These are phyloP conservation scores for Cyanidium caldarium DNA, from an alignment of 23 red algal genomes.

Conservation along the genomic window DNA sequence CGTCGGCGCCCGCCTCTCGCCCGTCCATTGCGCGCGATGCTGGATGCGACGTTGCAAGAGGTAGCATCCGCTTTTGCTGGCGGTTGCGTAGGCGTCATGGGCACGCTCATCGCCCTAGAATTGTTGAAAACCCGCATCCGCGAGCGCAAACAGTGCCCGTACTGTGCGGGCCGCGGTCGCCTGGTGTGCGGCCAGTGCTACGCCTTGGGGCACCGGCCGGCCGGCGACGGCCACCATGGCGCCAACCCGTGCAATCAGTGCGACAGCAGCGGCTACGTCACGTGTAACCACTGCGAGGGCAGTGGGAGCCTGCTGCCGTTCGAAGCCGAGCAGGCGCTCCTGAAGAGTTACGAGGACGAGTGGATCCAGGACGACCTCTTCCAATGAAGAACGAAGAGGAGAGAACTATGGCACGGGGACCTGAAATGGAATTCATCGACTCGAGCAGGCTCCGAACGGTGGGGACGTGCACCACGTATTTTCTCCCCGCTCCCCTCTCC, in stretches of 20 bases:
- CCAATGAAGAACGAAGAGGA: background rate
- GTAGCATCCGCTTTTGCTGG: constrained; percentile 72
- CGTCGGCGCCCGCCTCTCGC: too few relatives aligned
- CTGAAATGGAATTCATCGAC: too few relatives aligned
- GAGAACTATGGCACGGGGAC: too few relatives aligned
- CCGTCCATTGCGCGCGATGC: too few relatives aligned
- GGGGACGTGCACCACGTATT: too few relatives aligned
- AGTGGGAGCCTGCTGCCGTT: constrained; percentile 64
- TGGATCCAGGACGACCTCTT: background rate
- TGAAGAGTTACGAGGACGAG: background rate
- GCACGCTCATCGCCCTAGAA: constrained; percentile 85
- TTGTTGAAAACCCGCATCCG: constrained; percentile 7
- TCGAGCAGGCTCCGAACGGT: too few relatives aligned
- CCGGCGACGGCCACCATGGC: background rate
- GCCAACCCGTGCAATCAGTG: constrained; percentile 33
- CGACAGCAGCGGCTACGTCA: constrained; percentile 24
- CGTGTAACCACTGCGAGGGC: constrained; percentile 59
- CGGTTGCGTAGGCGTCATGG: constrained; percentile 84
- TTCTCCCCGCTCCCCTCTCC: too few relatives aligned
- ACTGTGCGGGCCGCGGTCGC: constrained; percentile 59
- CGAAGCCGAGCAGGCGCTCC: constrained; percentile 59
- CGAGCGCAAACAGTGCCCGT: constrained; percentile 73
- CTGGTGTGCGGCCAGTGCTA: constrained; percentile 67
- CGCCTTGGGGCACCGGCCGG: constrained; percentile 38
- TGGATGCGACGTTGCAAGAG: too few relatives aligned